Evolutionary conservation across 2,329 filamentous ascomycete species (phyloP).

Genomic region (Xylariaceae sp.): DNA sequence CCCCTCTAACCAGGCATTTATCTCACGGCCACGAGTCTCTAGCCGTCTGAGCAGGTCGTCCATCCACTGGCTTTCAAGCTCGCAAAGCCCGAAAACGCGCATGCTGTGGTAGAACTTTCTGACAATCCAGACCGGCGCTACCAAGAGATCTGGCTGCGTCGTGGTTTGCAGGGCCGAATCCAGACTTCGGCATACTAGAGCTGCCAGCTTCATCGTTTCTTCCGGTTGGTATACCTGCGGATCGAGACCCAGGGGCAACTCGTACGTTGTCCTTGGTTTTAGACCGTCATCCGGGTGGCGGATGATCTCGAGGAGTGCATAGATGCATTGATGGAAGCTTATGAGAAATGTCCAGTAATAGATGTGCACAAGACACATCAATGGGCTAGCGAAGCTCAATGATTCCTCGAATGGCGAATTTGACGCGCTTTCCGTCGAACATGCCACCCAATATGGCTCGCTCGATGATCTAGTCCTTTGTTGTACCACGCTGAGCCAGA

Average conservation of each 20-base stretch:
- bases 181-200: constrained; percentile 46
- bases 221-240: constrained; percentile 37
- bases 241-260: constrained; percentile 38
- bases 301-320: constrained; percentile 40
- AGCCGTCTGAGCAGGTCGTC: constrained; percentile 22
- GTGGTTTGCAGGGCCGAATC: constrained; percentile 42
- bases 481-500: constrained; percentile 39
- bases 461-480: constrained; percentile 19
- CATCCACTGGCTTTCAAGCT: constrained; percentile 28
- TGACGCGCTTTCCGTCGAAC: constrained; percentile 22
- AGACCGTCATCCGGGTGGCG: constrained; percentile 40
- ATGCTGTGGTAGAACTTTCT: constrained; percentile 26
- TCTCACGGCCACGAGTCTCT: constrained; percentile 20
- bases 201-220: constrained; percentile 41
- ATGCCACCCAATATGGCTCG: constrained; percentile 38
- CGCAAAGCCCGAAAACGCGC: constrained; percentile 21
- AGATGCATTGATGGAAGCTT: constrained; percentile 45
- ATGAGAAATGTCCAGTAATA: constrained; percentile 52
- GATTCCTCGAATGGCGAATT: constrained; percentile 42
- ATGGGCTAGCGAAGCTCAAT: constrained; percentile 42
- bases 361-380: constrained; percentile 43
- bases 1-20: constrained; percentile 23
- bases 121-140: constrained; percentile 28
- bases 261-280: constrained; percentile 37
- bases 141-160: constrained; percentile 29